phyloP scores from a whole-genome alignment of 108 stramenopile genomes.

The Skeletonema tropicum region DNA sequence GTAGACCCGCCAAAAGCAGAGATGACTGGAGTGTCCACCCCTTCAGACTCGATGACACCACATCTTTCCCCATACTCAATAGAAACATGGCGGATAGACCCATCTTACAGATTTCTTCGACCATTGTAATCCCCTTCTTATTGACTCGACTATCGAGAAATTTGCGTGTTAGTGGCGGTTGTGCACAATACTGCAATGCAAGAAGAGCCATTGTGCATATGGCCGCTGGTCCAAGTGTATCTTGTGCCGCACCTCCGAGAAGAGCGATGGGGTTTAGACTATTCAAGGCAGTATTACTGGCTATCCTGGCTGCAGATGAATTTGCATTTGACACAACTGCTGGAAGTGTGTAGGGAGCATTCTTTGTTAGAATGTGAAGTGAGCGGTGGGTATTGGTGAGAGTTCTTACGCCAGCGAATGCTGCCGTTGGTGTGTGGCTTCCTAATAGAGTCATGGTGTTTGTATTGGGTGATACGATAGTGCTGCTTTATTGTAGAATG shows the following conservation, averaged over 20 bases:
- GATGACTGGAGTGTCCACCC: slow-evolving; percentile 66
- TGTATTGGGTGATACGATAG: neutral
- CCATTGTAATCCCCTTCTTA: slow-evolving; percentile 69
- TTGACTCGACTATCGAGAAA: slow-evolving; percentile 61
- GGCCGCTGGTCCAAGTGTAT: slow-evolving; percentile 53
- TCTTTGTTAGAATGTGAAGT: slow-evolving; percentile 8
- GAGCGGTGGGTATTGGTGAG: slow-evolving; percentile 4
- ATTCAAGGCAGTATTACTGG: slow-evolving; percentile 1
- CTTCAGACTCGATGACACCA: slow-evolving; percentile 35
- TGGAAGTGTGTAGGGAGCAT: neutral
- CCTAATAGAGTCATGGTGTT: slow-evolving; percentile 11
- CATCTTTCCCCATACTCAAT: slow-evolving; percentile 50
- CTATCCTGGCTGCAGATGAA: neutral
- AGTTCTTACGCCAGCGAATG: slow-evolving; percentile 18
- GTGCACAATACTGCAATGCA: slow-evolving; percentile 86
- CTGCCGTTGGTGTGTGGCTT: slow-evolving; percentile 13
- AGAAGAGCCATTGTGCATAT: slow-evolving; percentile 68
- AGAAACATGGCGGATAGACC: slow-evolving; percentile 56
- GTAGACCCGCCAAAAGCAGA: slow-evolving; percentile 70
- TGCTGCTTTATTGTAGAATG: neutral
- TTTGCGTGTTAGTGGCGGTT: slow-evolving; percentile 71
- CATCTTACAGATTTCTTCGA: slow-evolving; percentile 70
- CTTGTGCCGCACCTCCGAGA: slow-evolving; percentile 36
- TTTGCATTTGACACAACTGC: neutral
- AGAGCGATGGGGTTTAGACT: slow-evolving; percentile 20